Evolutionary conservation across 2,329 filamentous ascomycete species (phyloP).

Genomic region (Epichloe sp.): DNA sequence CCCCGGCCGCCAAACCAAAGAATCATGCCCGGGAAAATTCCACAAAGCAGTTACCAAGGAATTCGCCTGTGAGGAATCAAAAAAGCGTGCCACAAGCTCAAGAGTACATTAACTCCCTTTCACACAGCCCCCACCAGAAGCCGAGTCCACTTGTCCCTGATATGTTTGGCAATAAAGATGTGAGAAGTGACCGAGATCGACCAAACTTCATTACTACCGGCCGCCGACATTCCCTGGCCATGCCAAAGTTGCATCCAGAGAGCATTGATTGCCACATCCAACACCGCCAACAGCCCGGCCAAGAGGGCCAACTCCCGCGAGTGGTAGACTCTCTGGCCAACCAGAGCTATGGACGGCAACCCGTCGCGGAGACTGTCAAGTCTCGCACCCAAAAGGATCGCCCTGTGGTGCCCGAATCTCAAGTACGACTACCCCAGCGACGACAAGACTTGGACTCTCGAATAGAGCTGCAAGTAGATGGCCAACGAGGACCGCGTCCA

Average conservation of each 20-base stretch:
- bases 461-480: not conserved
- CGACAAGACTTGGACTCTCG: not conserved
- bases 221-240: slow-evolving; percentile 5
- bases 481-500: not conserved
- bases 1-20: slow-evolving; percentile 3
- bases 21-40: not conserved
- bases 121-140: slow-evolving; percentile 5
- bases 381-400: not conserved
- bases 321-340: not conserved
- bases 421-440: not conserved
- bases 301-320: not conserved
- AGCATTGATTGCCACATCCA: not conserved
- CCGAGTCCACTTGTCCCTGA: not conserved
- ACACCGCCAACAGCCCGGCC: not conserved
- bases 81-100: not conserved
- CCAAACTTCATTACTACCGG: slow-evolving; percentile 8
- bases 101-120: not conserved
- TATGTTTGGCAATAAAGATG: not conserved
- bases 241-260: slow-evolving; percentile 2
- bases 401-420: not conserved
- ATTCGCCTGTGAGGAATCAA: not conserved
- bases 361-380: not conserved
- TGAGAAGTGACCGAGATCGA: not conserved
- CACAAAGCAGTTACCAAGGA: not conserved
- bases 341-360: not conserved